Evolutionary conservation across 257 asterid species (phyloP).

Genomic region (Primulina eburnea): DNA sequence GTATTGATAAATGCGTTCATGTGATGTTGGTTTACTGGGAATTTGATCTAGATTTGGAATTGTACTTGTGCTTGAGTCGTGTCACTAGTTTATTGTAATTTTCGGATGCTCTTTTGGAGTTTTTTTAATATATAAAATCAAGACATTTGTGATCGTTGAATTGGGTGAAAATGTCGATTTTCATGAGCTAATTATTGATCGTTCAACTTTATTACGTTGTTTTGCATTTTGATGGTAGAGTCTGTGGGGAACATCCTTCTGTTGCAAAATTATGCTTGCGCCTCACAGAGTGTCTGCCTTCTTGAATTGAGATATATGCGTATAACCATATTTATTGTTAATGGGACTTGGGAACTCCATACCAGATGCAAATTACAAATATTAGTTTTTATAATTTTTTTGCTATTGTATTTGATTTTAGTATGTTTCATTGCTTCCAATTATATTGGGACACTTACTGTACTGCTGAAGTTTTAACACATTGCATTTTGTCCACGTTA

Average conservation of each 20-base stretch:
- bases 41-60: not conserved
- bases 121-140: not conserved
- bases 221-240: no score
- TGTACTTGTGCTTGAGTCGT: not conserved
- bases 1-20: not conserved
- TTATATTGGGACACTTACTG: not conserved
- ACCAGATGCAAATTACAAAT: not conserved
- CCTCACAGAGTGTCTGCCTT: not conserved
- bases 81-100: not conserved
- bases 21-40: not conserved
- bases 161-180: constrained; percentile 7
- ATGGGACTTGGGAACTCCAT: not conserved
- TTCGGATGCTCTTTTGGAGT: constrained; percentile 2
- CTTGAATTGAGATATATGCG: no score
- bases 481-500: not conserved
- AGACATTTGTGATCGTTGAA: not conserved
- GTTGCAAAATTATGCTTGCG: no score
- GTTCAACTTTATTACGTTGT: not conserved
- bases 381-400: not conserved
- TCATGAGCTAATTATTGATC: not conserved
- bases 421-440: constrained; percentile 4
- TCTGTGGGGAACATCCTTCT: not conserved
- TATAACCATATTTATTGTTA: not conserved
- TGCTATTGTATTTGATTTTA: no score
- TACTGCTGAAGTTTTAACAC: no score